Evolutionary conservation across 108 stramenopile genomes (phyloP), one percentile per base, ranked within the genome.

Genomic region (Skeletonema costatum): DNA sequence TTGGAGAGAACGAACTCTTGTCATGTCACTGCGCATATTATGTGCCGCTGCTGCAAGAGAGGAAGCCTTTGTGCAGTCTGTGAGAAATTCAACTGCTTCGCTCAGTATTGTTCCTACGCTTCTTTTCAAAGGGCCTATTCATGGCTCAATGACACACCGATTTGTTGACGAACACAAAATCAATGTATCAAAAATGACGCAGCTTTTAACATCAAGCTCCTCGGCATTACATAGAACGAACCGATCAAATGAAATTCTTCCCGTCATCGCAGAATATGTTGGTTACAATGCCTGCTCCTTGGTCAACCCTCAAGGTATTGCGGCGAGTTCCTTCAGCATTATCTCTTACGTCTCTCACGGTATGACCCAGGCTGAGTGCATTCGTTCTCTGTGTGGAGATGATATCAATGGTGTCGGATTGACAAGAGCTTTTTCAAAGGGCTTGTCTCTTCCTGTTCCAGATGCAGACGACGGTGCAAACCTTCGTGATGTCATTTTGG

Each of bases 11-110:
- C 80, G 74, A 35, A 74, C 74, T 30, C 80, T 87, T 36, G 30
- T 80, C n/a, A 46, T 84, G 36, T 81, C 88, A 3, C 68, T 95
- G 19, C 80, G 79, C n/a, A 87, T 93, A 25, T 64, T 93, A 7
- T 90, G 90, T 71, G 87, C 91, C 59, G 87, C 88, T 0, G 88
- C 87, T 25, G 85, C 69, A 9, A 75, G 90, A 16, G 92, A 92
- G 60, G 88, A 90, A 32, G 60, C 74, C 25, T 90, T 95, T 56
- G 25, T 80, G 35, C 61, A 66, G 17, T 77, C 85, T 35, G 44
- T 87, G 4, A 53, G 69, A 21, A 65, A 83, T 3, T 53, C 68
- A 31, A n/a, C 60, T 32, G 38, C 44, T 38, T 25, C 72, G 1
- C 64, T 85, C 7, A 80, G 78, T 21, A 25, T 83, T 30, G 76